Percentiles rank a stretch among this genome's conserved stretches.
These are phyloP conservation scores for Botryotinia calthae DNA, from an alignment of 2,329 filamentous ascomycete genomes.

Conservation along the genomic window DNA sequence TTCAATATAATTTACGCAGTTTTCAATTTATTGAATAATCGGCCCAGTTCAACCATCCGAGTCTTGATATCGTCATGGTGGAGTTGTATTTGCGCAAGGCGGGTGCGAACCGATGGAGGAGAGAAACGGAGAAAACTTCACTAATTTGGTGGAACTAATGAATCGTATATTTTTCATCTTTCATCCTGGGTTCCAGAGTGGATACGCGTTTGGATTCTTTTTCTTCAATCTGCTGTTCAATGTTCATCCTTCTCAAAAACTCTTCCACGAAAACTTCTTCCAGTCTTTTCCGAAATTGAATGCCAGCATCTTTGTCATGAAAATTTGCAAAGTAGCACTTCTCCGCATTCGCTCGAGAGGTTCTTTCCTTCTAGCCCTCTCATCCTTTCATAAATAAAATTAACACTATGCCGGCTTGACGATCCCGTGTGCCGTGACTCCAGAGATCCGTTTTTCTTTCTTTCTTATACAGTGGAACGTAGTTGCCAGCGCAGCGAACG, in stretches of 20 bases:
- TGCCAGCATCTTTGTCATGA: not conserved
- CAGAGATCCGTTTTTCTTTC: not conserved
- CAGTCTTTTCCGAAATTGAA: not conserved
- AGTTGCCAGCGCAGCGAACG: not conserved
- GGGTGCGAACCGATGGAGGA: not conserved
- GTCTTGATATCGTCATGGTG: slow-evolving; percentile 3
- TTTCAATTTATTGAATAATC: slow-evolving; percentile 9
- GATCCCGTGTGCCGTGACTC: not conserved
- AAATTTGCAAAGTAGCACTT: not conserved
- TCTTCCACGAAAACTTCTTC: not conserved
- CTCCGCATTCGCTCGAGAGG: not conserved
- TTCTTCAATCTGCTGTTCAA: not conserved
- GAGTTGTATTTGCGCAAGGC: not conserved
- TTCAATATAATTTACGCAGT: not conserved
- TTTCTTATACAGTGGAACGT: not conserved
- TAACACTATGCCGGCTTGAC: not conserved
- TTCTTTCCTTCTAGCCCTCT: not conserved
- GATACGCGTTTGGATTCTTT: not conserved
- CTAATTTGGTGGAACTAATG: not conserved
- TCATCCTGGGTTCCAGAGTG: not conserved
- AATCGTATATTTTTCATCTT: not conserved
- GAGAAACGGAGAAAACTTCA: not conserved
- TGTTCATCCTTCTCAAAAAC: not conserved
- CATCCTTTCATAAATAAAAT: not conserved
- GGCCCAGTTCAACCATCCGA: not conserved